These are phyloP conservation scores for Mycena rosella DNA, from an alignment of 768 basidiomycete genomes.

Conservation along the genomic window DNA sequence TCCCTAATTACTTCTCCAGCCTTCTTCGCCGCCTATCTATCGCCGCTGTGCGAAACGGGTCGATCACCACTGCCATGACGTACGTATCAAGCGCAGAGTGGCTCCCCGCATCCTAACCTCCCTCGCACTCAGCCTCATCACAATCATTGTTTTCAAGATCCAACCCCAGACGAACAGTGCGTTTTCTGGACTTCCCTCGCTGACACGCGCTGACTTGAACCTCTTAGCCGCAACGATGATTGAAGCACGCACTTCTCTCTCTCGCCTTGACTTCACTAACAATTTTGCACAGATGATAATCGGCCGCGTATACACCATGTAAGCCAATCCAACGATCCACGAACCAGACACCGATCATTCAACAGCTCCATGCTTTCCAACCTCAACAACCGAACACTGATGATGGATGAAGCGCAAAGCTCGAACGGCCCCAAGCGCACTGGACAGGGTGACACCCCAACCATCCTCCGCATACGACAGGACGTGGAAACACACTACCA, in stretches of 20 bases:
- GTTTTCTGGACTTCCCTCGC: neutral
- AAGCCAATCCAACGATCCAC: too few relatives aligned
- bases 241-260: neutral
- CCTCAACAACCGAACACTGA: neutral
- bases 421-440: neutral
- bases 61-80: constrained; percentile 23
- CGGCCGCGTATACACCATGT: neutral
- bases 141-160: neutral
- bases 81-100: neutral
- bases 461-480: neutral
- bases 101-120: neutral
- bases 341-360: too few relatives aligned
- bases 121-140: neutral
- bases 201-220: neutral
- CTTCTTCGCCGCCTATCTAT: constrained; percentile 20
- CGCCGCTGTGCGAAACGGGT: constrained; percentile 19
- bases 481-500: neutral
- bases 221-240: neutral
- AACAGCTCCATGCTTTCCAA: neutral
- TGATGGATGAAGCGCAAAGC: neutral
- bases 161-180: neutral
- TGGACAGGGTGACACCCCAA: neutral
- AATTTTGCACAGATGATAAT: neutral
- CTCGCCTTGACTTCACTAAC: neutral
- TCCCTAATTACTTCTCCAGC: neutral